These are phyloP conservation scores for Stenocarpella maydis DNA, from an alignment of 2,329 filamentous ascomycete species.

Conservation along the genomic window DNA sequence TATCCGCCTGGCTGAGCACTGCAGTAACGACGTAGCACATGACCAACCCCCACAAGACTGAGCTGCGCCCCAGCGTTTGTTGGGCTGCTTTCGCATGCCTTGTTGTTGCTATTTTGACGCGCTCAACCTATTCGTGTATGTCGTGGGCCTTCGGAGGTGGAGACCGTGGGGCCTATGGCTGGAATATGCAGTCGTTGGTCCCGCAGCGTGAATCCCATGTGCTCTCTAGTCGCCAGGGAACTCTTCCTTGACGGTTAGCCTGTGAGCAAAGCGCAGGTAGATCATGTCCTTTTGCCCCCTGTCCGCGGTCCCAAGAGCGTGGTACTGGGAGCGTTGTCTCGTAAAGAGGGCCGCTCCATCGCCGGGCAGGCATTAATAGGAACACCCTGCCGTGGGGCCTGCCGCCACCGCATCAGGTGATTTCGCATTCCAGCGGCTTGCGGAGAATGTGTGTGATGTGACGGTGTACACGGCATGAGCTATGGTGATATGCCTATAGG, in stretches of 20 bases:
- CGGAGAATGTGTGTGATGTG: slow-evolving; percentile 16
- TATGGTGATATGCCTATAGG: neutral
- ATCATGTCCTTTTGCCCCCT: slow-evolving; percentile 16
- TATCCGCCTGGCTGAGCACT: neutral
- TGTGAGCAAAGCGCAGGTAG: slow-evolving; percentile 9
- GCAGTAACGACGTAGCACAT: slow-evolving; percentile 1
- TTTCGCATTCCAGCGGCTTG: slow-evolving; percentile 10
- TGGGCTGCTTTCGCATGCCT: slow-evolving; percentile 14
- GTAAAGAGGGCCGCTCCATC: slow-evolving; percentile 13
- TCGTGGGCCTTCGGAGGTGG: slow-evolving; percentile 9
- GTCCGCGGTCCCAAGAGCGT: slow-evolving; percentile 4
- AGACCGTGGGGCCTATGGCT: slow-evolving; percentile 16
- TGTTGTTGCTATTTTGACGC: slow-evolving; percentile 10
- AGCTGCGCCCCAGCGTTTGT: slow-evolving; percentile 1
- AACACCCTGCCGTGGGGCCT: slow-evolving; percentile 2
- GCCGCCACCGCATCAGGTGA: neutral
- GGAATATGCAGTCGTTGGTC: slow-evolving; percentile 20
- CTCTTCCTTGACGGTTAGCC: slow-evolving; percentile 3
- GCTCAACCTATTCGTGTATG: slow-evolving; percentile 10
- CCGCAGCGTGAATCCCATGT: slow-evolving; percentile 18
- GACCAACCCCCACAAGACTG: neutral
- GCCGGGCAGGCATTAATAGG: slow-evolving; percentile 8
- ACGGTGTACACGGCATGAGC: neutral
- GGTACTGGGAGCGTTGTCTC: slow-evolving; percentile 23
- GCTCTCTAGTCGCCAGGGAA: slow-evolving; percentile 1